phyloP scores from a whole-genome alignment of 768 basidiomycete species.

The Tylopilus balloui region DNA sequence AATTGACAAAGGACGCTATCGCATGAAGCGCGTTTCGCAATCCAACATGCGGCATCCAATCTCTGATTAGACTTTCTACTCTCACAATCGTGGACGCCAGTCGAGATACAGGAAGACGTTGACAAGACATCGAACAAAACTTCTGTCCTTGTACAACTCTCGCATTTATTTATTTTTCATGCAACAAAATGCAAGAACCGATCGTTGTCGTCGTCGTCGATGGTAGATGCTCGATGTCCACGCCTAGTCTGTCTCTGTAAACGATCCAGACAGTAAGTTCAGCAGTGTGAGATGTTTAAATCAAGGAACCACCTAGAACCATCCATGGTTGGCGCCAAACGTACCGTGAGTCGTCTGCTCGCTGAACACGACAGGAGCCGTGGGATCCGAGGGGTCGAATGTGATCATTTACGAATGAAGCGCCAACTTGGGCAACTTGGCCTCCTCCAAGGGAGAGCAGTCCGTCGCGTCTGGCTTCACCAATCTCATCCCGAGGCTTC shows the following conservation, averaged over 20 bases:
- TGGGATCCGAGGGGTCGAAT: neutral
- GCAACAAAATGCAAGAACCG: neutral
- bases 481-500: slow-evolving; percentile 10
- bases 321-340: neutral
- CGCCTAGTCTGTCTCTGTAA: neutral
- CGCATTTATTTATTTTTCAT: neutral
- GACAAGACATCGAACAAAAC: neutral
- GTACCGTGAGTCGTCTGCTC: neutral
- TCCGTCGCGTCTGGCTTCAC: slow-evolving; percentile 10
- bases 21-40: too few relatives aligned
- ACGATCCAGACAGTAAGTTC: neutral
- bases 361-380: neutral
- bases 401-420: slow-evolving; percentile 11
- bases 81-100: neutral
- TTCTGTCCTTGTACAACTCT: neutral
- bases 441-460: slow-evolving; percentile 1
- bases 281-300: neutral
- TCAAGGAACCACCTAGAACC: neutral
- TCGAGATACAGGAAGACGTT: neutral
- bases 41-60: too few relatives aligned
- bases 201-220: neutral
- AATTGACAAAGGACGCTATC: too few relatives aligned
- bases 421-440: slow-evolving; percentile 6
- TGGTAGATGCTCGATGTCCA: too few relatives aligned
- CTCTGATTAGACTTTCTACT: neutral